Evolutionary conservation across 2,329 filamentous ascomycete species (phyloP).

Genomic region (Sarocladium strictum): DNA sequence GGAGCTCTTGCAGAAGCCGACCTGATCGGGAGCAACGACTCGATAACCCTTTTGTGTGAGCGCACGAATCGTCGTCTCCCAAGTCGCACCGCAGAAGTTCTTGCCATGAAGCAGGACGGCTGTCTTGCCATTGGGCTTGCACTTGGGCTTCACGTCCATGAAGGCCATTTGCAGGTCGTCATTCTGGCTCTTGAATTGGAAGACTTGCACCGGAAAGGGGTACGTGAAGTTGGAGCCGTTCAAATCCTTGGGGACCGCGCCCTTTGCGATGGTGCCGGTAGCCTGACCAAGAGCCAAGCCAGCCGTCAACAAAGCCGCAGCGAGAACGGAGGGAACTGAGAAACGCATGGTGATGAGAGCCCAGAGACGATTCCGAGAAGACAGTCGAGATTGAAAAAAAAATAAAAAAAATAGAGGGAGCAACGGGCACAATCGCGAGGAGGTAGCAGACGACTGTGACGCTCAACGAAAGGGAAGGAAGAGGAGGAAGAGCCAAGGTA

Average conservation of each 20-base stretch:
- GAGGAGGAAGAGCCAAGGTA: not conserved
- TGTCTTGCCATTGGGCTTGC: conserved; percentile 30
- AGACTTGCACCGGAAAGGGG: conserved; percentile 43
- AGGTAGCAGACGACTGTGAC: not conserved
- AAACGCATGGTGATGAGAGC: not conserved
- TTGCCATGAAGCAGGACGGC: conserved; percentile 48
- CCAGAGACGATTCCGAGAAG: not conserved
- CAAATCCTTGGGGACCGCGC: conserved; percentile 33
- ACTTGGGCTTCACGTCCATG: conserved; percentile 41
- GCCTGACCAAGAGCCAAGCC: conserved; percentile 14
- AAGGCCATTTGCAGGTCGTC: conserved; percentile 48
- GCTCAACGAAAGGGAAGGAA: not conserved
- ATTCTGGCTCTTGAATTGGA: conserved; percentile 40
- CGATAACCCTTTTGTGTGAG: conserved; percentile 40
- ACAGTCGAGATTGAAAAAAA: not conserved
- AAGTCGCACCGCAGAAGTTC: conserved; percentile 50
- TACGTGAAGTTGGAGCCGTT: conserved; percentile 48
- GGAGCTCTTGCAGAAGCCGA: conserved; percentile 52
- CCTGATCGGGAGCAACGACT: conserved; percentile 47
- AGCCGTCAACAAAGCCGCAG: not conserved
- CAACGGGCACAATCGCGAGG: not conserved
- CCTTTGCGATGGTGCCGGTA: conserved; percentile 26
- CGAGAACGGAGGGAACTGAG: not conserved
- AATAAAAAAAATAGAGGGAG: not conserved
- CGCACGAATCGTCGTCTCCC: conserved; percentile 38